Conservation (phyloP, 441 rosid genomes). For the Croton laevigatus region DNA sequence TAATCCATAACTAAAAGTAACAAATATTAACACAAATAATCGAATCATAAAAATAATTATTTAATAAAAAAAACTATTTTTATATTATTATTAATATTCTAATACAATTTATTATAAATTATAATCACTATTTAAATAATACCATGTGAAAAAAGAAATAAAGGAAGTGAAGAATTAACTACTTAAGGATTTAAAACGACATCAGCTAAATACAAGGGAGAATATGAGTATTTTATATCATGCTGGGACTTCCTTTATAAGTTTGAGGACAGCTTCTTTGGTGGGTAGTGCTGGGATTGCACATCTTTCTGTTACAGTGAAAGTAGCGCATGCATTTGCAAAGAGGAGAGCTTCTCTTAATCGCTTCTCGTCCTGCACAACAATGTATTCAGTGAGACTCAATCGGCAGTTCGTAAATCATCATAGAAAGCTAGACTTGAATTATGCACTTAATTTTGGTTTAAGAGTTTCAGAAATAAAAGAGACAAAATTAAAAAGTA, state of each 20-base stretch:
- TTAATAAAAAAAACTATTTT: no score
- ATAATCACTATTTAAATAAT: no score
- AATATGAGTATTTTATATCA: constrained; percentile 17
- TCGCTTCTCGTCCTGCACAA: constrained; percentile 69
- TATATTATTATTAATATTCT: no score
- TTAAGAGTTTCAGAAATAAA: not conserved
- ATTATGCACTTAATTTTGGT: not conserved
- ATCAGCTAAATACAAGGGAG: constrained; percentile 13
- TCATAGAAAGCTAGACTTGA: not conserved
- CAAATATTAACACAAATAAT: no score
- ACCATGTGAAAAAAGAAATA: not conserved
- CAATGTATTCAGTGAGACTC: not conserved
- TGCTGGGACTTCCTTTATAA: constrained; percentile 26
- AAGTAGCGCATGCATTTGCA: constrained; percentile 85
- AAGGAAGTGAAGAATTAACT: not conserved
- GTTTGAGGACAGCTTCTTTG: constrained; percentile 54
- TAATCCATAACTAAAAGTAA: no score
- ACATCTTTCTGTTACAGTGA: constrained; percentile 83
- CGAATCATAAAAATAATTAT: no score
- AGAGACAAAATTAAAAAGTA: not conserved
- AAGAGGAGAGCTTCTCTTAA: constrained; percentile 74
- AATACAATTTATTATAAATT: no score
- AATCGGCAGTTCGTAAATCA: not conserved
- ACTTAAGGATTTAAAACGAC: not conserved
- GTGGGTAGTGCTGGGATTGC: constrained; percentile 91